phyloP scores from a whole-genome alignment of 331 rosid species.

The Acacia concinna region DNA sequence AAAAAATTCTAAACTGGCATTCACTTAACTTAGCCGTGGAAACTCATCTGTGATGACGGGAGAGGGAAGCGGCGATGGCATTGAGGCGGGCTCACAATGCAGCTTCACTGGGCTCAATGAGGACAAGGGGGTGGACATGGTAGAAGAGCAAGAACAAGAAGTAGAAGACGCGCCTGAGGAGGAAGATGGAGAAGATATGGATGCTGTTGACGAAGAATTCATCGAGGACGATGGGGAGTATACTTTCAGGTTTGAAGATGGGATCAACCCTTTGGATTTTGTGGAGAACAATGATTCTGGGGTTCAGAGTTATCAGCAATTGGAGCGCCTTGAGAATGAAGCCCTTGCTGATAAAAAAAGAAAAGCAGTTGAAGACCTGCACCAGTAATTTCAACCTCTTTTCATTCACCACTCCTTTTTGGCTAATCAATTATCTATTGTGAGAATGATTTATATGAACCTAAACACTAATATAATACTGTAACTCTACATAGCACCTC shows the following conservation, averaged over 20 bases:
- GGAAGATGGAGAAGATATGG: conserved; percentile 33
- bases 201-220: conserved; percentile 46
- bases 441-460: not conserved
- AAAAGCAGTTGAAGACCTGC: conserved; percentile 43
- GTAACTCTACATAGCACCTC: not conserved
- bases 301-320: conserved; percentile 56
- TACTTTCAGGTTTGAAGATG: conserved; percentile 61
- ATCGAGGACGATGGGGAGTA: conserved; percentile 51
- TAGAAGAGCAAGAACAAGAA: not conserved
- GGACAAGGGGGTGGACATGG: not conserved
- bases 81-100: not conserved
- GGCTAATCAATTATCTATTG: not conserved
- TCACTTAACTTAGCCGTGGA: too few species aligned
- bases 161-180: conserved; percentile 11
- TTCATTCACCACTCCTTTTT: not conserved
- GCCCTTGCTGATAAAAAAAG: conserved; percentile 73
- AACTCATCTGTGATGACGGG: conserved; percentile 18
- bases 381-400: conserved; percentile 29
- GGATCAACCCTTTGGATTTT: conserved; percentile 67
- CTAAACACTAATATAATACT: not conserved
- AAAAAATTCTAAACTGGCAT: not conserved
- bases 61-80: conserved; percentile 2
- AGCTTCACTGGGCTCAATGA: not conserved
- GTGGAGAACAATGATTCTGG: conserved; percentile 49
- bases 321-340: conserved; percentile 65